Evolutionary conservation across 306 rosid species (phyloP).

Genomic region (Delonix regia): DNA sequence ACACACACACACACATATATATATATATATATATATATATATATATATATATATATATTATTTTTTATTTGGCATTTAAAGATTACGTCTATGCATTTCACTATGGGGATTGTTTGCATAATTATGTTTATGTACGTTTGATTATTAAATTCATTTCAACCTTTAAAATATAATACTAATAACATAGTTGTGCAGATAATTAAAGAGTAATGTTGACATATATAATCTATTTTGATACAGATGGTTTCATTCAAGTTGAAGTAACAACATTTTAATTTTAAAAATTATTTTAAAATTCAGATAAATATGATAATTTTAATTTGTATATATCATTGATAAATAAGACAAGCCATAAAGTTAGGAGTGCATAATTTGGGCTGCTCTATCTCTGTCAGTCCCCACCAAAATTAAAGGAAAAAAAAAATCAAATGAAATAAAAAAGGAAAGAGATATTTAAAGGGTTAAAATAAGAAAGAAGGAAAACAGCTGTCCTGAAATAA

Average conservation of each 20-base stretch:
- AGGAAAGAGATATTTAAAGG: constrained; percentile 1
- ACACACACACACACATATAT: too few species aligned
- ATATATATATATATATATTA: too few species aligned
- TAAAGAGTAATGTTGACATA: not conserved
- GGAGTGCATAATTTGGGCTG: not conserved
- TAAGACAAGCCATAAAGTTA: not conserved
- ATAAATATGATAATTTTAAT: not conserved
- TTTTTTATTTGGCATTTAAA: not conserved
- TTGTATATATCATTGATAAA: not conserved
- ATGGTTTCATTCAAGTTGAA: not conserved
- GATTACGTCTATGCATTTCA: not conserved
- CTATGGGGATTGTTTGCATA: constrained; percentile 4
- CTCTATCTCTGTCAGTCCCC: not conserved
- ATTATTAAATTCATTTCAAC: not conserved
- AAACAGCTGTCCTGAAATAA: constrained; percentile 33
- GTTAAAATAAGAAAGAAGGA: not conserved
- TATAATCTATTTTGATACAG: not conserved
- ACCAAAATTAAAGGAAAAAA: not conserved
- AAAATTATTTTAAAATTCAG: not conserved
- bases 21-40: too few species aligned
- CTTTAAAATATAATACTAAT: not conserved
- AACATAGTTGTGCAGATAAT: not conserved
- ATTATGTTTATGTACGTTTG: not conserved
- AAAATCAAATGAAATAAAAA: not conserved
- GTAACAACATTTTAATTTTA: not conserved